phyloP scores from a whole-genome alignment of 305 asterid genomes.

The Andrographis paniculata region DNA sequence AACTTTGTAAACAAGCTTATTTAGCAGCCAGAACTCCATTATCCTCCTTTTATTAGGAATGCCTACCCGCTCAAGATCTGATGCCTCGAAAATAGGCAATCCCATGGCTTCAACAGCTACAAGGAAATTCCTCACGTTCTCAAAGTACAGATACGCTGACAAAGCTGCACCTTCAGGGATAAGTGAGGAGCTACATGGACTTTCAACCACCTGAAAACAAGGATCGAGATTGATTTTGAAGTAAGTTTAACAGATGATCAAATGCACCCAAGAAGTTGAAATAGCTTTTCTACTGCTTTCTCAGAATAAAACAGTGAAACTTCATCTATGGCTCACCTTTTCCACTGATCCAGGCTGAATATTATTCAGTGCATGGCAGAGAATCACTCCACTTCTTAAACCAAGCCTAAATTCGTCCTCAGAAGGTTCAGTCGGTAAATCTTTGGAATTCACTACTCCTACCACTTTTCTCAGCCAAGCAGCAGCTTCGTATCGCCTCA shows the following conservation, averaged over 20 bases:
- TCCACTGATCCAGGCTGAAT: conserved; percentile 80
- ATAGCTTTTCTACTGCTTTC: too few relatives aligned
- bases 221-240: too few relatives aligned
- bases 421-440: conserved; percentile 93
- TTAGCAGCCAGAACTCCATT: neutral
- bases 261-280: too few relatives aligned
- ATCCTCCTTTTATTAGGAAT: too few relatives aligned
- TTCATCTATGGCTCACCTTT: conserved; percentile 34
- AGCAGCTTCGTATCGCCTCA: conserved; percentile 82
- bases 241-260: too few relatives aligned
- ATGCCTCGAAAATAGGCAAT: conserved; percentile 86
- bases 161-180: too few relatives aligned
- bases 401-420: conserved; percentile 92
- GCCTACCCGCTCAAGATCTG: conserved; percentile 86
- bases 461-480: conserved; percentile 75
- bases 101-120: conserved; percentile 84
- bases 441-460: conserved; percentile 82
- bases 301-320: neutral
- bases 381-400: conserved; percentile 84
- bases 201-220: conserved; percentile 56
- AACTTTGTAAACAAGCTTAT: conserved; percentile 17
- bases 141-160: conserved; percentile 92
- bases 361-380: conserved; percentile 78
- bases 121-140: conserved; percentile 83
- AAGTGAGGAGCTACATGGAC: conserved; percentile 90